Base-by-base conservation (phyloP, 306 rosid species). In the Ammopiptanthus mongolicus region DNA sequence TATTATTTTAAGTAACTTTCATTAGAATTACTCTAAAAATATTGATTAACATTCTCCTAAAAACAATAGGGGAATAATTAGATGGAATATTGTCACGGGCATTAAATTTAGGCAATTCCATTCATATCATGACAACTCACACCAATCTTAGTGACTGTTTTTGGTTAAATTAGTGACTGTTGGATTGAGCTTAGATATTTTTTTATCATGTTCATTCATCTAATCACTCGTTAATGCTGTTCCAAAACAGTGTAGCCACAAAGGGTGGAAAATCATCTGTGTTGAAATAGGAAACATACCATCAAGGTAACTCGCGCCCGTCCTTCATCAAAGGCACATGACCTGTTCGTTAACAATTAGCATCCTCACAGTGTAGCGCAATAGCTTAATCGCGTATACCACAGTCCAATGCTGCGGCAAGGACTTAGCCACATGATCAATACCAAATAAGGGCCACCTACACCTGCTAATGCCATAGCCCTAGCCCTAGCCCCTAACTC, bases 311-410 rank as follows among this genome's bases (percentile, higher is more conserved):
- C 72, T 5, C 46, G 55, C 9, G 55, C 9, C 22, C 17, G 61
- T 23, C 75, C 65, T 75, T 71, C 80, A 74, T 71, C 74, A 71
- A 80, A 34, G 44, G 55, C 95, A 89, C 85, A 79, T 89, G 91
- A 75, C 57, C 5, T 77, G 91, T 81, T 89, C 65, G 83, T 76
- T 85, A 70, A 73, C 21, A 83, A 73, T 63, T 78, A 36, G 77
- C 48, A 29, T 29, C 62, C 25, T 23, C 46, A 82, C 82, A 76
- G 73, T 65, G 77, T 11, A 70, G 61, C 17, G 12, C 67, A 50
- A 47, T 50, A 6, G 46, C 47, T 17, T 28, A 58, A 61, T 79
- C 78, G 74, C 70, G 56, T 52, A 39, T 63, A n/a, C 55, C 63
- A 76, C 81, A 70, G 78, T 81, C 81, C 78, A 76, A 23, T 75